phyloP scores from a whole-genome alignment of 768 basidiomycete genomes.

The Leccinum variicolor region DNA sequence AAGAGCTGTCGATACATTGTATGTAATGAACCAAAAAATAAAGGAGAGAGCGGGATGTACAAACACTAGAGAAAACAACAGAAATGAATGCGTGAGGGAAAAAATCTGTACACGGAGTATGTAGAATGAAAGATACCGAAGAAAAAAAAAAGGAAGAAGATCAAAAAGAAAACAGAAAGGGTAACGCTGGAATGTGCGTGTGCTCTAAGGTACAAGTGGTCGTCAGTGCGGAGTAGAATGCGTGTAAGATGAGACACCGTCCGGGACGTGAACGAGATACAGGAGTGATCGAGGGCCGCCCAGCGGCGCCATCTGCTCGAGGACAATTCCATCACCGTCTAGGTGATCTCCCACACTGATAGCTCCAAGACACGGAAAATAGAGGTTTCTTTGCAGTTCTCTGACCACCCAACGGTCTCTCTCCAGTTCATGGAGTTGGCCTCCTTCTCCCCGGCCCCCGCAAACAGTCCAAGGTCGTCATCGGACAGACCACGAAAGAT shows the following conservation, averaged over 20 bases:
- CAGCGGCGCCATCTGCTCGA: conserved; percentile 17
- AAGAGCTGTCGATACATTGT: conserved; percentile 28
- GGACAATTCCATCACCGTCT: conserved; percentile 6
- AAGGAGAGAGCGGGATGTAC: conserved; percentile 1
- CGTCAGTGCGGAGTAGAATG: conserved; percentile 9
- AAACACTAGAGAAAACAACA: conserved; percentile 14
- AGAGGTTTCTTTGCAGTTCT: conserved; percentile 69
- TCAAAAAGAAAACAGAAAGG: conserved; percentile 14
- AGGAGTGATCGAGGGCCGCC: conserved; percentile 8
- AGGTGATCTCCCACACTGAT: conserved; percentile 70
- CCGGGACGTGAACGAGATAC: conserved; percentile 1
- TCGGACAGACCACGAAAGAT: conserved; percentile 82
- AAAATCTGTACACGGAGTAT: conserved; percentile 2
- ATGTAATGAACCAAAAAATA: neutral
- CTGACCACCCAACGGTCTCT: conserved; percentile 76
- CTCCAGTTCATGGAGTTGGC: conserved; percentile 81
- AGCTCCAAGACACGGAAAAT: conserved; percentile 80
- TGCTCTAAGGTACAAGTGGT: conserved; percentile 27
- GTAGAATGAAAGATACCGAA: conserved; percentile 7
- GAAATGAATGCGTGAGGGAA: neutral
- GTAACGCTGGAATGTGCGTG: conserved; percentile 18
- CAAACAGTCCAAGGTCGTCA: conserved; percentile 73
- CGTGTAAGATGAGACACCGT: conserved; percentile 9
- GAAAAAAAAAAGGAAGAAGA: neutral
- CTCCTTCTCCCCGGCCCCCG: conserved; percentile 82